phyloP scores from a whole-genome alignment of 768 basidiomycete species.

The Lactarius tabidus region DNA sequence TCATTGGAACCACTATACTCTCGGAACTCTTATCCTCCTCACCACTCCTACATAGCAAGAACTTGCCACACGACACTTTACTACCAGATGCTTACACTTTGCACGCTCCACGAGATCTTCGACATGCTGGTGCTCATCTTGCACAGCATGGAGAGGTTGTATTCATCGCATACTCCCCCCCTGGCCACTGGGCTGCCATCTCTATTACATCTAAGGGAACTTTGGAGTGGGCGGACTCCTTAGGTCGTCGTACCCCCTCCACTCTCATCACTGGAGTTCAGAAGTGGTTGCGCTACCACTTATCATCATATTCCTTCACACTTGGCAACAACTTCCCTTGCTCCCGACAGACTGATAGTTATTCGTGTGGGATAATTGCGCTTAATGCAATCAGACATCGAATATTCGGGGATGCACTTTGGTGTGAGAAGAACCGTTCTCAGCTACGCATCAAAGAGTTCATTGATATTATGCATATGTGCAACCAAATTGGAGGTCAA shows the following conservation, averaged over 20 bases:
- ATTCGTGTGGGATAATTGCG: neutral
- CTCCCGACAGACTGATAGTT: neutral
- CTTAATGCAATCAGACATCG: neutral
- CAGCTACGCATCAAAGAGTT: neutral
- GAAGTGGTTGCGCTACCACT: neutral
- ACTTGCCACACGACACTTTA: neutral
- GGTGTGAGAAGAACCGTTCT: neutral
- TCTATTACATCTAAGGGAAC: neutral
- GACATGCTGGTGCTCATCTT: neutral
- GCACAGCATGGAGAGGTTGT: neutral
- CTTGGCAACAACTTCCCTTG: neutral
- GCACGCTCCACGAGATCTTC: neutral
- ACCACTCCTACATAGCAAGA: neutral
- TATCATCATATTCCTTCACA: neutral
- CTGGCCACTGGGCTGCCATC: neutral
- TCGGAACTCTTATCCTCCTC: neutral
- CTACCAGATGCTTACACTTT: neutral
- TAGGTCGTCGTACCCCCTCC: neutral
- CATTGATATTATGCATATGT: neutral
- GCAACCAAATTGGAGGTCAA: neutral
- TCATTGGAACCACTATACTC: no score
- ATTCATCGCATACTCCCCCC: neutral
- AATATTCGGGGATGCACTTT: neutral
- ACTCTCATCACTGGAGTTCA: neutral
- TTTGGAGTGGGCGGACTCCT: neutral